Evolutionary conservation across 352 stramenopile species (phyloP).

Genomic region (Globisporangium nunn): DNA sequence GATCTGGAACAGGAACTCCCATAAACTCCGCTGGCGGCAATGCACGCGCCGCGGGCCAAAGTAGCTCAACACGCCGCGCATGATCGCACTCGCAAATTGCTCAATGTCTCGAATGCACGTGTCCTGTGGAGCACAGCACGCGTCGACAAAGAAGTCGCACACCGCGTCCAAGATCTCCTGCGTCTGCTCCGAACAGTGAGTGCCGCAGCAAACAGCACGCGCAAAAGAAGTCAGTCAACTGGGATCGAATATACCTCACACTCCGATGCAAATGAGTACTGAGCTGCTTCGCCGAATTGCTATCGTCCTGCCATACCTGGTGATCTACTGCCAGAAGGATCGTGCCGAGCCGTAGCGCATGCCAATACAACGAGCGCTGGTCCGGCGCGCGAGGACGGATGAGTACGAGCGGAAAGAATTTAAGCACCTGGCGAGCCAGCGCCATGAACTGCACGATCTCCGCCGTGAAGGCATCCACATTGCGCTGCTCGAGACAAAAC

Average conservation of each 20-base stretch:
- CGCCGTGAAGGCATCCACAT: conserved; percentile 28
- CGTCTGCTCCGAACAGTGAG: conserved; percentile 12
- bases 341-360: conserved; percentile 31
- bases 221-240: neutral
- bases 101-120: conserved; percentile 25
- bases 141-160: conserved; percentile 55
- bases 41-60: conserved; percentile 35
- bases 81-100: conserved; percentile 28
- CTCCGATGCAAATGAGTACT: no score
- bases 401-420: conserved; percentile 35
- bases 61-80: conserved; percentile 40
- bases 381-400: conserved; percentile 14
- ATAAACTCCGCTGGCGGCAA: conserved; percentile 49
- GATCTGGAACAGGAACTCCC: conserved; percentile 71
- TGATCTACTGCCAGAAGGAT: conserved; percentile 53
- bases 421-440: conserved; percentile 30
- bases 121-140: conserved; percentile 30
- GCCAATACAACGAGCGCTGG: conserved; percentile 29
- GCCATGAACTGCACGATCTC: conserved; percentile 53
- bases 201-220: no score
- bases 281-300: no score
- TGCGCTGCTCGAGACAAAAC: conserved; percentile 25
- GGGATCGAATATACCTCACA: neutral
- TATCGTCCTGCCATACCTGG: conserved; percentile 22
- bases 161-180: conserved; percentile 61